These are phyloP conservation scores for Eucalyptus microcorys DNA, from an alignment of 345 rosid species.

Conservation along the genomic window DNA sequence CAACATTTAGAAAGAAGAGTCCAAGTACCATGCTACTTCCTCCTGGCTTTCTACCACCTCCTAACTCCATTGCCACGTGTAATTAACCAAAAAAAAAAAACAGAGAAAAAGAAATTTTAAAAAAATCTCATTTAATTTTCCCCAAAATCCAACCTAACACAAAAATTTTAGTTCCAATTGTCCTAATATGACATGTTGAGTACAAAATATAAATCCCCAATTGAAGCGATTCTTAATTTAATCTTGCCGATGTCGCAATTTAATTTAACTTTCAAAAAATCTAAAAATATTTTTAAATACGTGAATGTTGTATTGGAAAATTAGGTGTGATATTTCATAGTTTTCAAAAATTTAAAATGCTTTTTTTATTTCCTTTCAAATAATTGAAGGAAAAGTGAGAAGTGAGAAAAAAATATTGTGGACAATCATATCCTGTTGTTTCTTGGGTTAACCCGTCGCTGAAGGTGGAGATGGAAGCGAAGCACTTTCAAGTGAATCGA, in stretches of 20 bases:
- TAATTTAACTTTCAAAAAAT: background rate
- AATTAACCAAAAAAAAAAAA: background rate
- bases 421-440: background rate
- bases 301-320: background rate
- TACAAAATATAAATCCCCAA: background rate
- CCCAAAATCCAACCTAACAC: background rate
- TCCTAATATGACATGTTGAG: background rate
- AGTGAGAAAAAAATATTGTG: background rate
- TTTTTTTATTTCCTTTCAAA: background rate
- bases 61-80: background rate
- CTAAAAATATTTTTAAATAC: background rate
- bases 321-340: background rate
- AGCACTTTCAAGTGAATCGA: background rate
- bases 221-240: background rate
- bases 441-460: background rate
- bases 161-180: background rate
- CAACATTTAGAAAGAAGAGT: background rate
- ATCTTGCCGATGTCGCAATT: rapidly evolving
- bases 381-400: background rate
- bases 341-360: background rate
- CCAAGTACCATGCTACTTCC: background rate
- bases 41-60: background rate
- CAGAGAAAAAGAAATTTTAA: background rate
- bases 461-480: background rate
- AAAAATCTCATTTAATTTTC: background rate